Conservation (phyloP, 805 yeast species). For the Metschnikowia bowlesiae region DNA sequence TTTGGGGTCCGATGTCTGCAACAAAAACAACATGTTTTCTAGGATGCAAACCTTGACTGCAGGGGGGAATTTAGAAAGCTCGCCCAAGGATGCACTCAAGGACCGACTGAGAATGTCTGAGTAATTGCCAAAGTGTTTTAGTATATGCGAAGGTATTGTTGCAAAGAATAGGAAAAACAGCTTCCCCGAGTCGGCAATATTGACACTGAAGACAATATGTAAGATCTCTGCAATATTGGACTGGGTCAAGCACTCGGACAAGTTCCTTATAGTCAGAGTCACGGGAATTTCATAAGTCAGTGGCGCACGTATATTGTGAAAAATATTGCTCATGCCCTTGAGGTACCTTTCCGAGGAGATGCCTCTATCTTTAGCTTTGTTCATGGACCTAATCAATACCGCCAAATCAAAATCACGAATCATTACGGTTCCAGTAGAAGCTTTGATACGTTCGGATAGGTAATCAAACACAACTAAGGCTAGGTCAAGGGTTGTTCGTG, state of each 20-base stretch:
- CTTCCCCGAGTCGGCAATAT: background rate
- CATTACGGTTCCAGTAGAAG: background rate
- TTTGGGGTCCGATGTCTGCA: background rate
- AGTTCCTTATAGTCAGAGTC: background rate
- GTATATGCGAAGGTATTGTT: background rate
- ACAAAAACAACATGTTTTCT: background rate
- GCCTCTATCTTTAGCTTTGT: background rate
- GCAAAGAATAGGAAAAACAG: background rate
- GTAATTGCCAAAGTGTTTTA: background rate
- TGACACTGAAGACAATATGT: background rate
- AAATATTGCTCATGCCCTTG: background rate
- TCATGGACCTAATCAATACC: background rate
- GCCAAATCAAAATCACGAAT: background rate
- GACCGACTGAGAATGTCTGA: background rate
- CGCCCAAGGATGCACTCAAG: background rate
- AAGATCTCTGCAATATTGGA: background rate
- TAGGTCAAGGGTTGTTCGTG: background rate
- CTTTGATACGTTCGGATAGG: background rate
- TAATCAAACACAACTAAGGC: background rate
- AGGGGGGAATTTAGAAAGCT: background rate
- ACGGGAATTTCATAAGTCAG: background rate
- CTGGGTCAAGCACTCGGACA: background rate
- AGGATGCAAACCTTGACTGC: slow-evolving; percentile 1
- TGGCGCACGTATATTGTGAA: background rate
- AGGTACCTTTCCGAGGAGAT: background rate